Percentiles rank a stretch among this genome's conserved stretches.
phyloP scores from a whole-genome alignment of 768 basidiomycete genomes.

The Leccinum rimulosum region DNA sequence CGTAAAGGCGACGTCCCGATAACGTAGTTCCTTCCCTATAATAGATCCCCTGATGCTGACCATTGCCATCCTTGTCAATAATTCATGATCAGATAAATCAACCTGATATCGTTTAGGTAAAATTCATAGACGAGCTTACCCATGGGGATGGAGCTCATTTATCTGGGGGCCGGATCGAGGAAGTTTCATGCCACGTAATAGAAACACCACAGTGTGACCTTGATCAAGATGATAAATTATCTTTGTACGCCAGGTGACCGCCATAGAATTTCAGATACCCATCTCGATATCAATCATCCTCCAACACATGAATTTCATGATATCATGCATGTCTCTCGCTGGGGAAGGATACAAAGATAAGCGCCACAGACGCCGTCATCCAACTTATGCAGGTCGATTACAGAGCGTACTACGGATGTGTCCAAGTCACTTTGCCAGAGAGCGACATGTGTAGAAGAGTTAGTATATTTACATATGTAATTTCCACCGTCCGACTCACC shows the following conservation, averaged over 20 bases:
- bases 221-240: neutral
- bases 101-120: neutral
- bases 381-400: neutral
- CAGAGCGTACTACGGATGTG: neutral
- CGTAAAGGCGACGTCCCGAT: neutral
- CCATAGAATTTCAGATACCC: neutral
- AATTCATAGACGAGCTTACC: neutral
- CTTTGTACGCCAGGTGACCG: neutral
- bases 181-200: neutral
- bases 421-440: neutral
- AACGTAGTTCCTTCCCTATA: neutral
- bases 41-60: conserved; percentile 1
- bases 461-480: too few relatives aligned
- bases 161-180: neutral
- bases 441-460: neutral
- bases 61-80: conserved; percentile 7
- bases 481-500: too few relatives aligned
- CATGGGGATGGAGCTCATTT: neutral
- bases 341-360: neutral
- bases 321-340: neutral
- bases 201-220: neutral
- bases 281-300: neutral
- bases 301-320: neutral
- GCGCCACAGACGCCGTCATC: neutral
- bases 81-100: neutral